Percentiles rank a stretch among this genome's conserved stretches.
phyloP scores from a whole-genome alignment of 2,329 filamentous ascomycete genomes.

The Sordariomycetes sp. region DNA sequence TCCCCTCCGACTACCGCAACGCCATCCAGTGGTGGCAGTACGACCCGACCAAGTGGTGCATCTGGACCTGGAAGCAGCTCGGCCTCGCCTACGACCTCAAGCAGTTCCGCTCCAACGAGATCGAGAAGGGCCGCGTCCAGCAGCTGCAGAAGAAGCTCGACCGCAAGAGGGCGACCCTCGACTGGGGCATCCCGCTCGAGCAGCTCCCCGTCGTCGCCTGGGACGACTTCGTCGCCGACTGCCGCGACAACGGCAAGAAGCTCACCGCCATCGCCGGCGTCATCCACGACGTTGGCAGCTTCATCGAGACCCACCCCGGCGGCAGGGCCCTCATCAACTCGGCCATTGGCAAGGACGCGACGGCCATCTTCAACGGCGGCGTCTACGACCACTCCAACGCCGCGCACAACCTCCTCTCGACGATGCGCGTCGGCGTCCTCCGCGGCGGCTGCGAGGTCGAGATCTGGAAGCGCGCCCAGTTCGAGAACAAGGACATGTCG shows the following conservation, averaged over 20 bases:
- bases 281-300: conserved; percentile 71
- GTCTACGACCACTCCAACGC: conserved; percentile 85
- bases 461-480: conserved; percentile 81
- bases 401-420: conserved; percentile 77
- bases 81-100: conserved; percentile 79
- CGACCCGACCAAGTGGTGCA: conserved; percentile 83
- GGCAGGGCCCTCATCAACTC: conserved; percentile 76
- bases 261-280: conserved; percentile 71
- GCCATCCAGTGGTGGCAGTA: conserved; percentile 87
- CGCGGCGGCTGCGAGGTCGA: conserved; percentile 80
- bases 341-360: conserved; percentile 76
- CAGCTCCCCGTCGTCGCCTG: conserved; percentile 76
- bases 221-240: conserved; percentile 71
- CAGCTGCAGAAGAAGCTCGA: conserved; percentile 89
- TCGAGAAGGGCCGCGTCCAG: conserved; percentile 82
- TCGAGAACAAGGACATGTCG: conserved; percentile 71
- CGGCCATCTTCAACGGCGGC: conserved; percentile 83
- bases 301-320: conserved; percentile 84
- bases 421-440: conserved; percentile 78
- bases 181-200: conserved; percentile 79
- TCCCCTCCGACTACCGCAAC: conserved; percentile 86
- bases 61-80: conserved; percentile 73
- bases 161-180: conserved; percentile 67
- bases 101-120: conserved; percentile 84
- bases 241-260: conserved; percentile 58